Evolutionary conservation across 2,329 filamentous ascomycete species (phyloP), one percentile per base, ranked within the genome.

Genomic region (Fusarium solani-melongenae): DNA sequence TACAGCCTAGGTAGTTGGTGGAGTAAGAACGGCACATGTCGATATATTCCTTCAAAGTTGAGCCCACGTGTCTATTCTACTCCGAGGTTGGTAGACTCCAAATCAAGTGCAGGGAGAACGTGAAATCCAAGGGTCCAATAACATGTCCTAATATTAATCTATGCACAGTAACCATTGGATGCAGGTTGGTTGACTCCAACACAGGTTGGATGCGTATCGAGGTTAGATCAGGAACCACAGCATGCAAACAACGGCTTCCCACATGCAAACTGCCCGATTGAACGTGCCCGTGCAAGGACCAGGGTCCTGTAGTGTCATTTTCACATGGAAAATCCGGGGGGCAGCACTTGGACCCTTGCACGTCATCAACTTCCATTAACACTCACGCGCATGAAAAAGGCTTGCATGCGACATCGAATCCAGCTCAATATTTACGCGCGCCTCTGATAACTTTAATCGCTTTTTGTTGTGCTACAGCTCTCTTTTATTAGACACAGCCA

Each of bases 271-370:
- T 67, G 27, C 46, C 46, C 46, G 46, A 53, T 53, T 51, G 24
- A 51, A 51, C 17, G 6, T 31, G 27, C 27, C 46, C 17, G 46
- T 77, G 72, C 76, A 77, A 72, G 74, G 76, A 76, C 70, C 62
- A 71, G 70, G 70, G 74, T 75, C 66, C 57, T 62, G 27, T 70
- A 70, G 62, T 72, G 51, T 27, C 69, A 44, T 62, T 58, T 74
- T 78, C 75, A 77, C 75, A 76, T 74, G 70, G 73, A 72, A 71
- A 80, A 81, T 81, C 78, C 69, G 79, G 80, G 79, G 79, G 80
- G 75, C 78, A 76, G 49, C 62, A 81, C 27, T 31, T 53, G 27
- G 46, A 53, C 74, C 79, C 79, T 78, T 80, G 78, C 64, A 76
- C 67, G 41, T 72, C 62, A 70, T 61, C 64, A 34, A 74, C 64